Conservation (phyloP, 495 filamentous ascomycete species). For the Trichoderma erinaceum region DNA sequence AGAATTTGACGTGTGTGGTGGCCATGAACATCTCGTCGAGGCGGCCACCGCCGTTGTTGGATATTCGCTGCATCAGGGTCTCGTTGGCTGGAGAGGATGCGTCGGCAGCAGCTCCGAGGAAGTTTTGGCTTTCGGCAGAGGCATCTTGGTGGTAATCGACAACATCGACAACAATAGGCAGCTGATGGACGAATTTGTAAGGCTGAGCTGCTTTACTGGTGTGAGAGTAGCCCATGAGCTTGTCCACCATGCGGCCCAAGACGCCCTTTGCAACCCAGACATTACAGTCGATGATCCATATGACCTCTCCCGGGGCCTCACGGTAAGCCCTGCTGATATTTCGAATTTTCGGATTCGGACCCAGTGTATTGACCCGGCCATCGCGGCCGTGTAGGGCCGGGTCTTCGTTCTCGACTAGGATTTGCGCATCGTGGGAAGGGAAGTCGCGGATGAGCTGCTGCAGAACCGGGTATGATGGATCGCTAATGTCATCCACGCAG, state of each 20-base stretch:
- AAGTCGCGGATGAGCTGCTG: slow-evolving; percentile 65
- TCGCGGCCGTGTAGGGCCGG: slow-evolving; percentile 54
- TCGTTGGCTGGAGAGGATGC: slow-evolving; percentile 21
- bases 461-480: slow-evolving; percentile 74
- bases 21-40: slow-evolving; percentile 93
- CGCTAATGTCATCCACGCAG: slow-evolving; percentile 70
- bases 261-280: slow-evolving; percentile 82
- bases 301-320: slow-evolving; percentile 85
- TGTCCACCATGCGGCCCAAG: slow-evolving; percentile 78
- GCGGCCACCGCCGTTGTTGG: slow-evolving; percentile 59
- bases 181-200: slow-evolving; percentile 94
- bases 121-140: slow-evolving; percentile 37
- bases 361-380: slow-evolving; percentile 55
- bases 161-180: slow-evolving; percentile 79
- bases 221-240: slow-evolving; percentile 61
- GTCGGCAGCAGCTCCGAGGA: slow-evolving; percentile 29
- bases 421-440: slow-evolving; percentile 60
- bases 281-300: slow-evolving; percentile 97
- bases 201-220: slow-evolving; percentile 37
- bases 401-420: slow-evolving; percentile 87
- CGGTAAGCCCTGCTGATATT: slow-evolving; percentile 94
- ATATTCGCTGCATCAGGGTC: slow-evolving; percentile 14
- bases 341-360: slow-evolving; percentile 96
- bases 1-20: slow-evolving; percentile 95
- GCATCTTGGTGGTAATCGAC: slow-evolving; percentile 31